Evolutionary conservation across 1,139 yeast species (phyloP), one percentile per base, ranked within the genome.

Genomic region (Meyerozyma athensensis): DNA sequence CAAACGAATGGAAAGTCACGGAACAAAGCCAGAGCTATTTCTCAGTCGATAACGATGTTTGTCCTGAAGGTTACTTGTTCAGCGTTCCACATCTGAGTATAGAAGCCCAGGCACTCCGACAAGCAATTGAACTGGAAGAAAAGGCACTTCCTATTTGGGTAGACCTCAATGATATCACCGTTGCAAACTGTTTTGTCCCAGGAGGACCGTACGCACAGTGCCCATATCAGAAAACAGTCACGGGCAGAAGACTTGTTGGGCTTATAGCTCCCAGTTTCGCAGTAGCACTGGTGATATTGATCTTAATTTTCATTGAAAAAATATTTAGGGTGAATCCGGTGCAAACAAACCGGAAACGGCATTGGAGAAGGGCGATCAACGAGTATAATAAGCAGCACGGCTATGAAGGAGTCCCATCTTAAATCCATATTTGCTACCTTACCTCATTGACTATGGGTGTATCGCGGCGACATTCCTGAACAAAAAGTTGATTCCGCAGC

Each of bases 181-280:
- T 80, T 5, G 60, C 73, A 13, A 74, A 79, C 39, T 90, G 98
- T 55, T 90, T 94, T 89, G 90, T 89, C 2, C 61, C 79, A 1
- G 97, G 95, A 2, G 96, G 96, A 0, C 79, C 90, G 0, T 72
- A 76, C 43, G 82, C 94, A 0, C 59, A 63, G 23, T 90, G 98
- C 56, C 96, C 96, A 0, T 90, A 89, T 53, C 77, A 76, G 41
- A 65, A 62, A 37, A 71, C 73, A 1, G 68, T 79, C 17, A 67
- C 81, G 9, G 66, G 66, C 30, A 67, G 78, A 36, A 77, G 76
- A 39, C 81, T 86, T 44, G 77, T 78, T 0, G 68, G 74, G 20
- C 72, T 82, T 70, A 63, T 89, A 26, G 74, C 86, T 0, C 89
- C 95, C 0, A 77, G 84, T 10, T 67, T 78, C 9, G 71, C 75